Evolutionary conservation across 768 basidiomycete species (phyloP).

Genomic region (Trametes sanguinea): DNA sequence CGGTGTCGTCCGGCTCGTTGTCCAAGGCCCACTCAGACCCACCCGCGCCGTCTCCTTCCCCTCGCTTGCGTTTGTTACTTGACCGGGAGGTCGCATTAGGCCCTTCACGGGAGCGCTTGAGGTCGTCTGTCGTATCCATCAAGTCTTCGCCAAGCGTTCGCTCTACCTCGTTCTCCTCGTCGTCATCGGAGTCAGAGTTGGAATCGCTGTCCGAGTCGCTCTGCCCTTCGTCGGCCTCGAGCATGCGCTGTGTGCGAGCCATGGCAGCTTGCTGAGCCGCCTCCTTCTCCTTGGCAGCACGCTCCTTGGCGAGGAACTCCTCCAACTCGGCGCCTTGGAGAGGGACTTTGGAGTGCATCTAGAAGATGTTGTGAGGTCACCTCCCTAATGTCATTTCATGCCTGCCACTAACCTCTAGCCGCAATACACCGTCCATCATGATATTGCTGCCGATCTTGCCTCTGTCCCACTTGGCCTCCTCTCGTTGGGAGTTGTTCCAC

Average conservation of each 20-base stretch:
- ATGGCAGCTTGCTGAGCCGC: conserved; percentile 84
- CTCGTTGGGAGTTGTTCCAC: conserved; percentile 85
- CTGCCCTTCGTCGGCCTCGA: conserved; percentile 91
- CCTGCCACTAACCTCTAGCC: conserved; percentile 55
- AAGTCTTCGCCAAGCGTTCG: conserved; percentile 52
- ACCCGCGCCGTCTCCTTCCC: conserved; percentile 46
- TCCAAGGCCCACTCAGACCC: conserved; percentile 58
- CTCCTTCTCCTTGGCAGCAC: conserved; percentile 76
- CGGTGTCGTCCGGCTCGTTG: conserved; percentile 73
- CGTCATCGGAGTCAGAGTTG: conserved; percentile 52
- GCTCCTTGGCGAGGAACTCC: conserved; percentile 73
- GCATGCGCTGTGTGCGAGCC: conserved; percentile 80
- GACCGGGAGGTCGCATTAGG: conserved; percentile 16
- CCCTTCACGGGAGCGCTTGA: conserved; percentile 17
- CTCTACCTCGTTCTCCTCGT: conserved; percentile 64
- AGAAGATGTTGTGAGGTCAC: background rate
- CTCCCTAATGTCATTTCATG: background rate
- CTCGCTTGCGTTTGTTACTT: conserved; percentile 43
- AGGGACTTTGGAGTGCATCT: conserved; percentile 90
- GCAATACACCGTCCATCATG: conserved; percentile 73
- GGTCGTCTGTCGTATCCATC: conserved; percentile 47
- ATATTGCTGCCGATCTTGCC: conserved; percentile 87
- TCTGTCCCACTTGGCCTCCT: conserved; percentile 82
- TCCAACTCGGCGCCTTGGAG: conserved; percentile 89
- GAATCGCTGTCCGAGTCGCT: conserved; percentile 77